These are phyloP conservation scores for Talaromyces atroroseus DNA, from an alignment of 2,329 filamentous ascomycete genomes.

Conservation along the genomic window DNA sequence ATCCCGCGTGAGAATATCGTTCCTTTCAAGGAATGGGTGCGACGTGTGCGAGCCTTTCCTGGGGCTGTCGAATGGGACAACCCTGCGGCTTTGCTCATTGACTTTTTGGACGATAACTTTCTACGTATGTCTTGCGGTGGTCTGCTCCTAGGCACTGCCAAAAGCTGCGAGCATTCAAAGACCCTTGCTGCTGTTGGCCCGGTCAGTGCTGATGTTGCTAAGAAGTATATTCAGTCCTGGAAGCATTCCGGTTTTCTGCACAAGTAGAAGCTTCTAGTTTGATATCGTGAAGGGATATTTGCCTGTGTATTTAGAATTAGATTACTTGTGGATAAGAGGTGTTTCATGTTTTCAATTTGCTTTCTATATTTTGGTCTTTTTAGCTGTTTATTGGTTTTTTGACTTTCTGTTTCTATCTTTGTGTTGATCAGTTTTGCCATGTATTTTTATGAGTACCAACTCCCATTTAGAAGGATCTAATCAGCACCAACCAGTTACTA, in stretches of 20 bases:
- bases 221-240: conserved; percentile 33
- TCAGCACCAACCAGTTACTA: no score
- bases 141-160: conserved; percentile 35
- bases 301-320: no score
- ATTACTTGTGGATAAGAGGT: neutral
- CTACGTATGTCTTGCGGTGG: conserved; percentile 45
- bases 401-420: neutral
- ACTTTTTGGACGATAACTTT: conserved; percentile 31
- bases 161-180: conserved; percentile 32
- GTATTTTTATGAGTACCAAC: no score
- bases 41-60: conserved; percentile 26
- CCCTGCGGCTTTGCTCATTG: conserved; percentile 24
- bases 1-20: conserved; percentile 28
- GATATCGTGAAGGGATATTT: neutral
- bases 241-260: conserved; percentile 25
- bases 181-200: conserved; percentile 29
- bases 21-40: conserved; percentile 39
- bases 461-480: no score
- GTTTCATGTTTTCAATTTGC: neutral
- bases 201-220: conserved; percentile 27
- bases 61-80: conserved; percentile 21
- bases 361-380: neutral
- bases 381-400: neutral
- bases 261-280: neutral
- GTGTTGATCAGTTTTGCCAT: neutral